Evolutionary conservation across 2,329 filamentous ascomycete species (phyloP).

Genomic region (Nannizziopsis barbatae): DNA sequence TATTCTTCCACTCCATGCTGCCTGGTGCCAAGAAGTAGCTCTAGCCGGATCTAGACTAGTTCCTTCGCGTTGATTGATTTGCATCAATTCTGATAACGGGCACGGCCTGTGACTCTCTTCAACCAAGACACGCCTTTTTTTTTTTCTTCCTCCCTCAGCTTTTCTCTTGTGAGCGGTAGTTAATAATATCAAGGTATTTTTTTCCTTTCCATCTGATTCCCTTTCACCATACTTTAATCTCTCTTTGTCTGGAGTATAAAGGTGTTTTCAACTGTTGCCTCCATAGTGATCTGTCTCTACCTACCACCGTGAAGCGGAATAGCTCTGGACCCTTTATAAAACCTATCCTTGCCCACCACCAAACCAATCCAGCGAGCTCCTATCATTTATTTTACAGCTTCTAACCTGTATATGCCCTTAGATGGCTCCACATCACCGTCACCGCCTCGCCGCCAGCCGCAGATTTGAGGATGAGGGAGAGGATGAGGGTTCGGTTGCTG

Average conservation of each 20-base stretch:
- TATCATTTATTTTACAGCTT: not conserved
- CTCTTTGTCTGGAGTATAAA: not conserved
- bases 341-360: not conserved
- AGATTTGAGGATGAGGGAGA: constrained; percentile 39
- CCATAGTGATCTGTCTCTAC: constrained; percentile 1
- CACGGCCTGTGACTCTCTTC: not conserved
- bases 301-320: not conserved
- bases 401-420: constrained; percentile 3
- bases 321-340: not conserved
- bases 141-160: not conserved
- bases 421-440: constrained; percentile 36
- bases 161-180: constrained; percentile 1
- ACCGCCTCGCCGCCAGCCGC: constrained; percentile 36
- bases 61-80: not conserved
- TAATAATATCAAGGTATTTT: constrained; percentile 7
- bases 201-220: not conserved
- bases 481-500: constrained; percentile 40
- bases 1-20: too few relatives aligned
- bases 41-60: constrained; percentile 1
- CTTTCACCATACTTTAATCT: not conserved
- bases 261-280: constrained; percentile 4
- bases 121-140: not conserved
- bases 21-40: not conserved
- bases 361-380: not conserved
- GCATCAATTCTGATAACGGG: constrained; percentile 10